These are phyloP conservation scores for Triticum monococcum DNA, from an alignment of 176 grass and related monocot species.

Conservation along the genomic window DNA sequence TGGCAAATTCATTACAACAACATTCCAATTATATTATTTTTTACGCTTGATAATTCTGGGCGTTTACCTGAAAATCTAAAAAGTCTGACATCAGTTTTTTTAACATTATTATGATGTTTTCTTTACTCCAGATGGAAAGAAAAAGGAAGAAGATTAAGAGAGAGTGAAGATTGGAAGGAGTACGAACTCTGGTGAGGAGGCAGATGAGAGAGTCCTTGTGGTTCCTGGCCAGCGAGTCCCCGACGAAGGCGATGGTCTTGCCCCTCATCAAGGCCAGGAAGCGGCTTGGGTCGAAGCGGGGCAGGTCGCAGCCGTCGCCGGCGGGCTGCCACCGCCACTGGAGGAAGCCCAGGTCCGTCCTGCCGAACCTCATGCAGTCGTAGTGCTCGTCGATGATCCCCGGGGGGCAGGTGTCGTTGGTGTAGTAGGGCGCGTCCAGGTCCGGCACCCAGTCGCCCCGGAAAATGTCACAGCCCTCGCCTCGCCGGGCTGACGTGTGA, in stretches of 20 bases:
- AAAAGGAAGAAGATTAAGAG: too few species aligned
- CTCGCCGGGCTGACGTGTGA: too few species aligned
- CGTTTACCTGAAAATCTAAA: too few species aligned
- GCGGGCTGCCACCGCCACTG: constrained; percentile 48
- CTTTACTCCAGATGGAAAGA: too few species aligned
- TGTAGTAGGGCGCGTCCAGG: constrained; percentile 58
- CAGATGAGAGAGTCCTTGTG: constrained; percentile 73
- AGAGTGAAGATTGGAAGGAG: neutral
- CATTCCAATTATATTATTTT: too few species aligned
- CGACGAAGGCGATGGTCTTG: constrained; percentile 56
- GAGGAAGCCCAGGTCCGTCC: constrained; percentile 55
- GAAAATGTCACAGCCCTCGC: constrained; percentile 54
- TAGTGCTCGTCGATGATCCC: constrained; percentile 57
- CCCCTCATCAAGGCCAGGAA: constrained; percentile 44
- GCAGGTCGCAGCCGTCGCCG: constrained; percentile 39
- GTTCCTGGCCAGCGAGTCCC: constrained; percentile 71
- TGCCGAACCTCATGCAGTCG: constrained; percentile 63
- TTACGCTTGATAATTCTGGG: too few species aligned
- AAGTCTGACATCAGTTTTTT: too few species aligned
- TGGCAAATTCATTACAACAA: too few species aligned
- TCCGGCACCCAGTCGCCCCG: constrained; percentile 61
- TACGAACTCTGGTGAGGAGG: constrained; percentile 40
- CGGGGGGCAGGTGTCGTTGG: constrained; percentile 41
- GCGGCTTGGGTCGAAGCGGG: constrained; percentile 33
- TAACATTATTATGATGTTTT: too few species aligned